phyloP scores from a whole-genome alignment of 1,284 basidiomycete genomes.

The Pascua sp. region DNA sequence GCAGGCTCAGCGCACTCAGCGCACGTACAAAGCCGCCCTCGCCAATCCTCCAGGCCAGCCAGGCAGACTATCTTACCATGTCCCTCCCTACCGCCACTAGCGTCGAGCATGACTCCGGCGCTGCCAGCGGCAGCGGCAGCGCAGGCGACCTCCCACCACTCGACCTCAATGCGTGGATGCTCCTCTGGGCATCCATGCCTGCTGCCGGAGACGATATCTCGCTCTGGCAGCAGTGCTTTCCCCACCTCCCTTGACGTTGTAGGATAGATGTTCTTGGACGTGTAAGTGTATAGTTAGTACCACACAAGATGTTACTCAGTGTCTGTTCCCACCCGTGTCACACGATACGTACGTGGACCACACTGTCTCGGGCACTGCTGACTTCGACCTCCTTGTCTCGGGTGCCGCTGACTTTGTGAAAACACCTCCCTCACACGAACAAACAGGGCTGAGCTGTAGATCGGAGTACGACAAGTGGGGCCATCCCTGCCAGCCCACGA shows the following conservation, averaged over 20 bases:
- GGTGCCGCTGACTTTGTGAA: no score
- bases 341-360: no score
- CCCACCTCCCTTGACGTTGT: background rate
- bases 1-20: slow-evolving; percentile 12
- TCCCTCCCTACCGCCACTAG: no score
- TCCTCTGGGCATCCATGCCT: slow-evolving; percentile 20
- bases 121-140: background rate
- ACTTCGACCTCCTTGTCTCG: no score
- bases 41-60: background rate
- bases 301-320: no score
- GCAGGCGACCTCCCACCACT: slow-evolving; percentile 1
- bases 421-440: no score
- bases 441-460: no score
- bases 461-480: no score
- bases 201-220: slow-evolving; percentile 17
- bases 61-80: no score
- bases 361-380: no score
- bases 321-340: no score
- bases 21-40: slow-evolving; percentile 12
- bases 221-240: slow-evolving; percentile 23
- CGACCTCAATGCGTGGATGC: slow-evolving; percentile 20
- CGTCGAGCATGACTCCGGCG: background rate
- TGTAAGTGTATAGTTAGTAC: background rate
- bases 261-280: background rate
- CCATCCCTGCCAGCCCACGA: no score